phyloP scores from a whole-genome alignment of 2,329 filamentous ascomycete species.

The Claviceps citrina region DNA sequence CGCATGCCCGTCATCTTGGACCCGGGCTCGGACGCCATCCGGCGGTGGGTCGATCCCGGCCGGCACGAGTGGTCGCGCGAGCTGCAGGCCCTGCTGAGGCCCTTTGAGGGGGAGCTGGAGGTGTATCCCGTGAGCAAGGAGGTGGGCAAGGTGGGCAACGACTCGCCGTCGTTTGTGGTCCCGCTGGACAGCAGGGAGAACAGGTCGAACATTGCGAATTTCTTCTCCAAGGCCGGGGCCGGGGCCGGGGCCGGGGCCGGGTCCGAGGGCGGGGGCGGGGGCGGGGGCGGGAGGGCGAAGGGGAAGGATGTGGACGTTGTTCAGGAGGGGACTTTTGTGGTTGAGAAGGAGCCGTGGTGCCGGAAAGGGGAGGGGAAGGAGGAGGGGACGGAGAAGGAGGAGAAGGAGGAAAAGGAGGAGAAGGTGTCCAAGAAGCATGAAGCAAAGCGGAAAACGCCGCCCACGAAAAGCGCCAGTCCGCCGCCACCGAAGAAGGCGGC shows the following conservation, averaged over 20 bases:
- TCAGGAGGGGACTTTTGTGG: not conserved
- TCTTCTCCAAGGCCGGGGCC: conserved; percentile 53
- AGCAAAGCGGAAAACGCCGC: conserved; percentile 15
- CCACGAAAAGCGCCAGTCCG: conserved; percentile 6
- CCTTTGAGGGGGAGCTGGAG: conserved; percentile 64
- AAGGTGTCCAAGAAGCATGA: not conserved
- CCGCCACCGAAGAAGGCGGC: conserved; percentile 15
- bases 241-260: too few species aligned
- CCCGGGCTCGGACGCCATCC: conserved; percentile 53
- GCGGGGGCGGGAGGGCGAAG: conserved; percentile 10
- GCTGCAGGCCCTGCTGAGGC: conserved; percentile 63
- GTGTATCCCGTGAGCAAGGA: conserved; percentile 77
- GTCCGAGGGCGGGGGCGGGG: too few species aligned
- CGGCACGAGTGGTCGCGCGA: conserved; percentile 60
- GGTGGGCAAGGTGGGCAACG: conserved; percentile 87
- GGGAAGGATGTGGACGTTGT: not conserved
- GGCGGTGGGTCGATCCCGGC: conserved; percentile 63
- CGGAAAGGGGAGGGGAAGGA: not conserved
- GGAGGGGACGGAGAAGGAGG: not conserved
- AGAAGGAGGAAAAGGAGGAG: not conserved
- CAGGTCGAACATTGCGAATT: conserved; percentile 86
- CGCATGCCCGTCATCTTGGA: conserved; percentile 92
- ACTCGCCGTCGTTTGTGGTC: conserved; percentile 68
- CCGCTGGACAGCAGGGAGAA: conserved; percentile 75
- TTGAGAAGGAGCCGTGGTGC: not conserved